These are phyloP conservation scores for Dothidotthia symphoricarpi DNA, from an alignment of 2,329 filamentous ascomycete species.

Conservation along the genomic window DNA sequence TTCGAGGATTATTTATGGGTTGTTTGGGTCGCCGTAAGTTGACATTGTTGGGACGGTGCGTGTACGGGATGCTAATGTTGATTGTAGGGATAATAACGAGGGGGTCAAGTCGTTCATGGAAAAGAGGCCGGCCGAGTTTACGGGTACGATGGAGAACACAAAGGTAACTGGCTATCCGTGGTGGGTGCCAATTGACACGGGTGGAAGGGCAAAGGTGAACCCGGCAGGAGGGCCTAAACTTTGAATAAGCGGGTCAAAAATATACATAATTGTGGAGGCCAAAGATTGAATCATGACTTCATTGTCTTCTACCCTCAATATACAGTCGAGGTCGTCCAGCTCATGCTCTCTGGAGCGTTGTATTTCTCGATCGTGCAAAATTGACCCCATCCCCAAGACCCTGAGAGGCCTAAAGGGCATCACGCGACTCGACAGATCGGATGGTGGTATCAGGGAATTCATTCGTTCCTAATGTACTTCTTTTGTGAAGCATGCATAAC, in stretches of 20 bases:
- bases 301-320: slow-evolving; percentile 7
- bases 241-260: slow-evolving; percentile 8
- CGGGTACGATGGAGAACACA: slow-evolving; percentile 59
- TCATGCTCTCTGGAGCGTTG: too few relatives aligned
- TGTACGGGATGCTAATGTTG: not conserved
- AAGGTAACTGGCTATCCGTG: slow-evolving; percentile 63
- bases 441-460: slow-evolving; percentile 43
- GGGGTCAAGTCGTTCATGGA: slow-evolving; percentile 68
- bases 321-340: too few relatives aligned
- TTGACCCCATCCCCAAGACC: not conserved
- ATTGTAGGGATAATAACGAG: slow-evolving; percentile 61
- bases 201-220: slow-evolving; percentile 40
- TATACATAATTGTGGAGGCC: not conserved
- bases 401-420: slow-evolving; percentile 18
- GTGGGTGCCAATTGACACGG: slow-evolving; percentile 60
- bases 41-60: too few relatives aligned
- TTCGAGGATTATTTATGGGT: slow-evolving; percentile 60
- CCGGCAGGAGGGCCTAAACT: slow-evolving; percentile 32
- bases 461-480: slow-evolving; percentile 47
- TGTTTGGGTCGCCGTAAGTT: slow-evolving; percentile 53
- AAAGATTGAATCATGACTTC: slow-evolving; percentile 12
- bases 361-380: not conserved
- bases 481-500: slow-evolving; percentile 44
- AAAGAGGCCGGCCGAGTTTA: slow-evolving; percentile 64
- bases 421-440: slow-evolving; percentile 22